These are phyloP conservation scores for Pseudopyricularia cyperi DNA, from an alignment of 2,329 filamentous ascomycete genomes.

Conservation along the genomic window DNA sequence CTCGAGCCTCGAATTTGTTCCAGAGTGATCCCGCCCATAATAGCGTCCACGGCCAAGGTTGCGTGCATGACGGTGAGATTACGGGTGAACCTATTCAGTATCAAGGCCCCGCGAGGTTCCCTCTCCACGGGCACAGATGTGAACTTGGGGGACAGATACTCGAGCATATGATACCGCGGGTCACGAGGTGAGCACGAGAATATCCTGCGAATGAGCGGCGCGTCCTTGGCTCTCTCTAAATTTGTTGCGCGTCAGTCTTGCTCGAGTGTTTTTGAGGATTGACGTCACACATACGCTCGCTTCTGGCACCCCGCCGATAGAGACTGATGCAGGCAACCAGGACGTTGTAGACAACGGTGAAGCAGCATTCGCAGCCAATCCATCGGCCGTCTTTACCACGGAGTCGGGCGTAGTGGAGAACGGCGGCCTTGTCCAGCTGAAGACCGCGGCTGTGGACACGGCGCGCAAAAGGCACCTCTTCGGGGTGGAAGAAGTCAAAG, in stretches of 20 bases:
- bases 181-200: constrained; percentile 74
- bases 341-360: constrained; percentile 79
- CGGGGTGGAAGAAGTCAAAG: constrained; percentile 78
- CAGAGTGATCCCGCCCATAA: constrained; percentile 58
- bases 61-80: constrained; percentile 79
- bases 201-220: constrained; percentile 63
- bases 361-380: constrained; percentile 77
- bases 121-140: constrained; percentile 48
- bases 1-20: constrained; percentile 61
- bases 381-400: constrained; percentile 55
- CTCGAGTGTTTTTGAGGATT: background rate
- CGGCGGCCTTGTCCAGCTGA: constrained; percentile 70
- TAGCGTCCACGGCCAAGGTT: constrained; percentile 60
- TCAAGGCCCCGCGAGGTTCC: constrained; percentile 72
- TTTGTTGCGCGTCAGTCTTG: constrained; percentile 5
- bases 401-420: constrained; percentile 67
- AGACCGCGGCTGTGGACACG: constrained; percentile 61
- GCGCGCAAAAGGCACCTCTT: constrained; percentile 64
- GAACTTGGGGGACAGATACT: constrained; percentile 74
- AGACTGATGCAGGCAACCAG: constrained; percentile 75
- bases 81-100: constrained; percentile 75
- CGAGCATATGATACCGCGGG: constrained; percentile 80
- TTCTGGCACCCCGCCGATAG: constrained; percentile 55
- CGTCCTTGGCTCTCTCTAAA: constrained; percentile 61
- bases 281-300: constrained; percentile 50